phyloP scores from a whole-genome alignment of 2,329 filamentous ascomycete species.

The Talaromyces sp. region DNA sequence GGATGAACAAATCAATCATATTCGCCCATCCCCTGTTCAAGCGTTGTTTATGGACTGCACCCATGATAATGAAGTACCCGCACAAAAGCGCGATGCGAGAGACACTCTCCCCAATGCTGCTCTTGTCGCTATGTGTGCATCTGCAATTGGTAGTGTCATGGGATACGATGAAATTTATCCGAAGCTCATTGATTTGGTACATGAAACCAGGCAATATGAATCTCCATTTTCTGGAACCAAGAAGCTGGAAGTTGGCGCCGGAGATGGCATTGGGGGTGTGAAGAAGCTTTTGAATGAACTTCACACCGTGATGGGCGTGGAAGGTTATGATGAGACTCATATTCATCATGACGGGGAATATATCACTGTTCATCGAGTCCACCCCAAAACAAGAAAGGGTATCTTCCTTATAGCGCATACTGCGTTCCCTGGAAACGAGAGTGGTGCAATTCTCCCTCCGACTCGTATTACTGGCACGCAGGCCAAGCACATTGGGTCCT shows the following conservation, averaged over 20 bases:
- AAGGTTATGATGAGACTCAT: constrained; percentile 92
- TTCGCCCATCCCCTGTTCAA: constrained; percentile 86
- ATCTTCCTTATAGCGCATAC: constrained; percentile 97
- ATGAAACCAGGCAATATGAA: constrained; percentile 81
- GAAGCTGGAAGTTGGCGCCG: constrained; percentile 60
- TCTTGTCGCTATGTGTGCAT: constrained; percentile 93
- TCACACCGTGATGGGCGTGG: constrained; percentile 92
- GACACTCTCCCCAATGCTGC: constrained; percentile 95
- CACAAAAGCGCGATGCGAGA: constrained; percentile 89
- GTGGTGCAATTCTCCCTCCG: constrained; percentile 77
- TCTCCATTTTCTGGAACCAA: constrained; percentile 69
- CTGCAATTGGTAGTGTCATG: constrained; percentile 93
- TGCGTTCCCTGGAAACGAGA: constrained; percentile 87
- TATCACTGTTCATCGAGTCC: constrained; percentile 92
- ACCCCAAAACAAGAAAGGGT: constrained; percentile 87
- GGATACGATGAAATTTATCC: constrained; percentile 98
- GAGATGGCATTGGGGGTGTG: constrained; percentile 84
- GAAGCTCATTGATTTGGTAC: constrained; percentile 86
- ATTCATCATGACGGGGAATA: constrained; percentile 97
- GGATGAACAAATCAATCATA: constrained; percentile 71
- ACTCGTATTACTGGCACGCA: constrained; percentile 82
- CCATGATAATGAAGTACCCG: constrained; percentile 95
- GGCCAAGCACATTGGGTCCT: constrained; percentile 83
- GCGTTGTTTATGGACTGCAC: constrained; percentile 99
- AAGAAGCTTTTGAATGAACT: constrained; percentile 95